Evolutionary conservation across 1,284 basidiomycete species (phyloP).

Genomic region (Porodaedalea pini): DNA sequence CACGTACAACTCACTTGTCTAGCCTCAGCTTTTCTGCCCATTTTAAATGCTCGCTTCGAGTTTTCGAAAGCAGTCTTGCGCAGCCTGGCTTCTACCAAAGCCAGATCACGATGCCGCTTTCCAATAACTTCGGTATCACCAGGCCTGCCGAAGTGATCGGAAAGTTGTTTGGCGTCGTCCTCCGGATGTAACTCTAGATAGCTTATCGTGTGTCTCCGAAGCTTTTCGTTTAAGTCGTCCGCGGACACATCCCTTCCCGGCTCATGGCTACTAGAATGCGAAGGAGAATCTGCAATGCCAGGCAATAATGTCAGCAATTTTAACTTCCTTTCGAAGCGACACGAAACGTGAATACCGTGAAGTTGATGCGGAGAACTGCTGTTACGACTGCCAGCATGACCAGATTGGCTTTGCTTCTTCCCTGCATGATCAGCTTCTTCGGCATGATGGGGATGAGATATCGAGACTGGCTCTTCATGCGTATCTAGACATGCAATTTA

Average conservation of each 20-base stretch:
- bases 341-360: background rate
- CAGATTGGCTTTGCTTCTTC: background rate
- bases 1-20: constrained; percentile 7
- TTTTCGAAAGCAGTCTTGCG: constrained; percentile 9
- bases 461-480: background rate
- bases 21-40: constrained; percentile 3
- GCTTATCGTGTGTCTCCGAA: background rate
- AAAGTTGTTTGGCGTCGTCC: no score
- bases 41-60: constrained; percentile 8
- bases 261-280: background rate
- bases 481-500: background rate
- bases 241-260: background rate
- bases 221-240: background rate
- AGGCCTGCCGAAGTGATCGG: no score
- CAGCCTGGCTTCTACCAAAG: background rate
- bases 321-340: no score
- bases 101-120: constrained; percentile 6
- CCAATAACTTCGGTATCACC: constrained; percentile 1
- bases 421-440: background rate
- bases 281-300: background rate
- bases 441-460: background rate
- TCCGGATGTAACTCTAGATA: background rate
- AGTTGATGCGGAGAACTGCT: background rate
- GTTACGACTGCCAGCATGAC: background rate
- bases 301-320: no score